Evolutionary conservation across 2,329 filamentous ascomycete species (phyloP), one percentile per base, ranked within the genome.

Genomic region (Fonsecaea nubica): DNA sequence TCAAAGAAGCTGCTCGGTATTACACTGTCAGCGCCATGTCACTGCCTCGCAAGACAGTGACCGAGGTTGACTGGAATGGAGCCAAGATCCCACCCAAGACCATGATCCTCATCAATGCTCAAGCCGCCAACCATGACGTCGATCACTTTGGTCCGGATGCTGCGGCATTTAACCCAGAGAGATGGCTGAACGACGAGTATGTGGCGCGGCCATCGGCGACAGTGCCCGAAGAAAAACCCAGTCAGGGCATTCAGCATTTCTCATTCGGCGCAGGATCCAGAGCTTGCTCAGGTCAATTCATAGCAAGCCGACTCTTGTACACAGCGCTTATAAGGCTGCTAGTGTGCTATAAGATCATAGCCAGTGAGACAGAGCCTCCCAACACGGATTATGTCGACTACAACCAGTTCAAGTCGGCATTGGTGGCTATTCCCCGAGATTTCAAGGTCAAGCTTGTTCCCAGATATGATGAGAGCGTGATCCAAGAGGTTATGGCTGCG

Each of bases 1-100:
- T 90, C 69, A 92, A 92, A 72, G 91, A 93, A 75, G 87, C 89
- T 0, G 82, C 92, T 0, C 84, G 91, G 8, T 93, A 86, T 81
- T 93, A 89, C 82, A 89, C 87, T 1, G 90, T 92, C 40, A 89
- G 91, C 67, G 87, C 90, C 2, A 88, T 93, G 73, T 90, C 86
- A 68, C 80, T 93, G 0, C 90, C 90, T 0, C 81, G 90, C 6
- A 86, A 86, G 15, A 89, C 83, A 48, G 88, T 90, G 70, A 88
- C 87, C 58, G 87, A 89, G 63, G 88, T 93, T 53, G 81, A 86
- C 2, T 92, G 88, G 79, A 80, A 89, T 25, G 86, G 85, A 12
- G 82, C 86, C 1, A 78, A 84, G 2, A 90, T 93, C 55, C 91
- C 91, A 0, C 83, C 89, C 0, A 88, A 89, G 9, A 92, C 89